Evolutionary conservation across 257 asterid genomes (phyloP), one percentile per base, ranked within the genome.

Genomic region (Orobanche coerulescens): DNA sequence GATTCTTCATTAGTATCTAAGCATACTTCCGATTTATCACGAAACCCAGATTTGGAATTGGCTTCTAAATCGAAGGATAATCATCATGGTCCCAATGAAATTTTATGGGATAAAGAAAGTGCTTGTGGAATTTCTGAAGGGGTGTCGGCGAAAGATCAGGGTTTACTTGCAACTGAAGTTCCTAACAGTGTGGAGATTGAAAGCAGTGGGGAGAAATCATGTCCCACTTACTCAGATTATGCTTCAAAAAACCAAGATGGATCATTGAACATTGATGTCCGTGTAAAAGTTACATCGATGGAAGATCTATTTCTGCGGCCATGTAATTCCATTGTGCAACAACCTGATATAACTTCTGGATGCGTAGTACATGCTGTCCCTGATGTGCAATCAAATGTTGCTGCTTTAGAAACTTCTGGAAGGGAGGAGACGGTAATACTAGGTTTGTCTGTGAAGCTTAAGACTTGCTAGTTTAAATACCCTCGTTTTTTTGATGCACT

Each of bases 401-500:
- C 67, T 49, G 71, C 49, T 40, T 59, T 74, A 43, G 62, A 69
- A 65, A 56, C 76, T 58, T 80, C 81, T 71, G 80, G 51, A 71
- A 39, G 48, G 64, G 82, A 76, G 65, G 83, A 75, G 66, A 69
- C 70, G 48, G 64, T 50, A 39, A 72, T 65, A 61, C 78, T 72
- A 82, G 95, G 95, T 85, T 73, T 69, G 94, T 77, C 73, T 63
- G 23, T 50, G 23, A 23, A 68, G 67, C 73, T 70, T 67, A 33
- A 42, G 62, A 56, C 67, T 53, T 71, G 40, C 65, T 61, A 50
- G 49, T 58, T 31, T 54, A 19, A 13, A 30, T 10, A 13, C 10
- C 10, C 8, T 34, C 5, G 4, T 34, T 34, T 5, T 34, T 6
- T 36, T 36, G 6, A 5, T 11, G 1, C 12, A 6, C 4, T 36